Evolutionary conservation across 2,329 filamentous ascomycete species (phyloP), one percentile per base, ranked within the genome.

Genomic region (Cadophora sp.): DNA sequence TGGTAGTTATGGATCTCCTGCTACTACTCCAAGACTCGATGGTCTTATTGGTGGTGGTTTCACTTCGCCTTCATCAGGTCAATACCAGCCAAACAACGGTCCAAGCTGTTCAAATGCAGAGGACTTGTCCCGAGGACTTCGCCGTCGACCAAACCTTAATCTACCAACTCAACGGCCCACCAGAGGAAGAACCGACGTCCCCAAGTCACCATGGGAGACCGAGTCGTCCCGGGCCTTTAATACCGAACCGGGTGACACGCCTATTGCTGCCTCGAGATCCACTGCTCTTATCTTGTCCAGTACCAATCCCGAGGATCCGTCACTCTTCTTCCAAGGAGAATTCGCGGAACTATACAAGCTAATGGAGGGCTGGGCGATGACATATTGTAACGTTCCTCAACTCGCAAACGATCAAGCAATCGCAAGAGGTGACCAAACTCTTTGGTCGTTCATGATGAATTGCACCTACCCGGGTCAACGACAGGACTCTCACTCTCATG

Each of bases 381-480:
- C 60, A 3, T 77, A 77, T 61, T 68, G 72, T 26, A 65, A 71
- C 64, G 16, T 65, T 8, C 74, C 74, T 22, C 71, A 73, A 51
- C 62, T 64, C 5, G 58, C 62, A 8, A 72, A 66, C 27, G 76
- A 77, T 56, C 66, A 66, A 19, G 48, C 46, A 3, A 72, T 77
- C 61, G 64, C 67, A 1, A 62, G 74, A 8, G 70, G 68, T 4
- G 71, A 75, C 14, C 69, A 76, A 24, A 50, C 64, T 0, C 71
- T 82, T 0, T 82, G 80, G 80, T 70, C 74, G 2, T 82, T 78
- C 67, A 80, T 82, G 71, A 76, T 78, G 68, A 72, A 72, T 6
- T 74, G 79, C 3, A 76, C 78, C 0, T 76, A 75, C 31, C 73
- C 73, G 6, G 67, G 67, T 3, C 68, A 73, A 3, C 64, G 58